Evolutionary conservation across 805 yeast genomes (phyloP), one percentile per base, ranked within the genome.

Genomic region (Danielia reshetovae): DNA sequence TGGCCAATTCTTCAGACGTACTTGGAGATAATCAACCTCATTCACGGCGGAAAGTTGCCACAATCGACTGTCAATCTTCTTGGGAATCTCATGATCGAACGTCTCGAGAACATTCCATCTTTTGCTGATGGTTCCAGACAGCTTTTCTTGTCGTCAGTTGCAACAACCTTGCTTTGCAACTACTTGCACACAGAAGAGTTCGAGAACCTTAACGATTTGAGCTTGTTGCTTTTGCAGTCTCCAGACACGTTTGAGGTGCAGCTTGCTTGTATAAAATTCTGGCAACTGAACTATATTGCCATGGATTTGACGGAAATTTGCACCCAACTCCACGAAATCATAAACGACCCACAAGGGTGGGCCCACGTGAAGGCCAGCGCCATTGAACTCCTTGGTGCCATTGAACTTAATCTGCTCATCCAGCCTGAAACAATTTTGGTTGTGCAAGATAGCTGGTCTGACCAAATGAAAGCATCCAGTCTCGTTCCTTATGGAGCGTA

Each of bases 341-440:
- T 66, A 2, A 28, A 45, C 0, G 48, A 55, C 12, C 44, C 48
- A 0, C 13, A 39, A 1, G 43, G 54, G n/a, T 70, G 76, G 72
- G 64, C 67, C 4, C 60, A 60, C 34, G 61, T 72, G n/a, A 69
- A 70, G 38, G 57, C 78, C 0, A 47, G 52, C n/a, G 61, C 69
- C 4, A 48, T 75, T 30, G 44, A 48, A 17, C 50, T 67, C 3
- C 48, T 72, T 19, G 17, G 30, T 34, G 3, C 30, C 1, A 24
- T 36, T 1, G 38, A 23, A 16, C 19, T 19, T 23, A 18, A 22
- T 4, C 18, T 22, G 9, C 30, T n/a, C 5, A n/a, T n/a, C n/a
- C n/a, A n/a, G n/a, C n/a, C n/a, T n/a, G n/a, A n/a, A n/a, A n/a
- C n/a, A n/a, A 12, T n/a, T 3, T 12, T 12, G 4, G 13, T 28